Conservation (phyloP, 495 filamentous ascomycete species). For the Diplogelasinospora grovesii region DNA sequence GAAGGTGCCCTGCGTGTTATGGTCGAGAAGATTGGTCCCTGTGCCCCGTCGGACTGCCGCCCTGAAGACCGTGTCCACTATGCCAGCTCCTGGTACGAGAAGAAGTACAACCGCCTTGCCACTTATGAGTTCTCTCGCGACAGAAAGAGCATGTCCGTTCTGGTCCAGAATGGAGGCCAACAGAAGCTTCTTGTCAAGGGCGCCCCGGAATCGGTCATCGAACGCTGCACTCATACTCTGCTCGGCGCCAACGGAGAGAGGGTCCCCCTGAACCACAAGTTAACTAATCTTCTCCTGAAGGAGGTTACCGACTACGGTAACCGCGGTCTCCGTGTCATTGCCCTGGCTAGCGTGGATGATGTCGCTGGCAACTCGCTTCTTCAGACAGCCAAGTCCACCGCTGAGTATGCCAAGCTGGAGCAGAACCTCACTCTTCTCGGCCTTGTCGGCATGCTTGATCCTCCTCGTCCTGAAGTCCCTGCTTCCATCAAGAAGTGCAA, state of each 20-base stretch:
- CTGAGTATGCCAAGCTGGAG: conserved; percentile 80
- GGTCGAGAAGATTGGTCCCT: conserved; percentile 85
- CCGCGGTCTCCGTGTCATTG: conserved; percentile 89
- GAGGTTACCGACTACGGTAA: conserved; percentile 88
- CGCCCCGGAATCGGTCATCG: conserved; percentile 88
- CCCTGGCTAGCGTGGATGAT: conserved; percentile 73
- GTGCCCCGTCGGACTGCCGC: conserved; percentile 31
- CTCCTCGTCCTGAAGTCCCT: conserved; percentile 89
- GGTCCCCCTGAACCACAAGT: conserved; percentile 59
- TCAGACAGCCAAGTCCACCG: conserved; percentile 67
- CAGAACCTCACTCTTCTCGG: conserved; percentile 91
- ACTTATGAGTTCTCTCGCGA: conserved; percentile 98
- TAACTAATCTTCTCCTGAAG: conserved; percentile 59
- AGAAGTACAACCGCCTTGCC: conserved; percentile 62
- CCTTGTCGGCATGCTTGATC: conserved; percentile 94
- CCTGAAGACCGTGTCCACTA: conserved; percentile 60
- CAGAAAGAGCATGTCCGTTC: conserved; percentile 98
- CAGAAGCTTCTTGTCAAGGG: conserved; percentile 93
- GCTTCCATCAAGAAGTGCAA: conserved; percentile 81
- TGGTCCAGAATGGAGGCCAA: conserved; percentile 59
- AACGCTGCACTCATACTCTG: conserved; percentile 76
- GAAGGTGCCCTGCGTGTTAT: conserved; percentile 89
- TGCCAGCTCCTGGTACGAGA: conserved; percentile 80
- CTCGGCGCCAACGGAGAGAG: conserved; percentile 68
- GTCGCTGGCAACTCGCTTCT: conserved; percentile 62